A percentile compares a stretch with the other conserved stretches of the same genome.
phyloP scores from a whole-genome alignment of 164 flowering plant genomes.

The Vitis rupestris region DNA sequence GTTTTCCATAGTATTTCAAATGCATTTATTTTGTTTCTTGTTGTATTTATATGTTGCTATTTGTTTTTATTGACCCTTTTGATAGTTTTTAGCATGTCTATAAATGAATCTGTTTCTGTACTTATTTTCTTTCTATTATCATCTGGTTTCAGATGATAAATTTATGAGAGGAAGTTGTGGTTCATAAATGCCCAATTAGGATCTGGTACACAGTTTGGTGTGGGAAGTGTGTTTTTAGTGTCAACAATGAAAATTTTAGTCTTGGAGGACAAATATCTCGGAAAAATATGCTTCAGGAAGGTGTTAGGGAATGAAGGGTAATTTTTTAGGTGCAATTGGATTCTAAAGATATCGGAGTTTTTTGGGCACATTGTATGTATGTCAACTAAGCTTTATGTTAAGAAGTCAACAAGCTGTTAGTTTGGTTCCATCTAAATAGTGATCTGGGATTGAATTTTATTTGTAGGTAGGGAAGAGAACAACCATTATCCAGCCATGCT shows the following conservation, averaged over 20 bases:
- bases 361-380: background rate
- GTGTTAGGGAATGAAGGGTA: too few species aligned
- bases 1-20: background rate
- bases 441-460: too few species aligned
- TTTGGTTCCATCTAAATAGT: background rate
- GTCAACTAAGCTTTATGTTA: background rate
- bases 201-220: background rate
- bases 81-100: background rate
- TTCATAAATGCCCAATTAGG: background rate
- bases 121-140: background rate
- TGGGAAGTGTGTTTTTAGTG: background rate
- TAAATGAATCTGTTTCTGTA: background rate
- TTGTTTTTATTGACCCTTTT: background rate
- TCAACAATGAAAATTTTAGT: background rate
- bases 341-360: too few species aligned
- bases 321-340: too few species aligned
- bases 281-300: background rate
- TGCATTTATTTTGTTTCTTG: background rate
- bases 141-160: background rate
- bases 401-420: background rate
- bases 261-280: background rate
- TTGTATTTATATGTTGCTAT: background rate
- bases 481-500: too few species aligned
- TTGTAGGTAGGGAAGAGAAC: too few species aligned
- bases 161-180: background rate